Evolutionary conservation across 345 rosid genomes (phyloP), one percentile per base, ranked within the genome.

Genomic region (Pistacia integerrima): DNA sequence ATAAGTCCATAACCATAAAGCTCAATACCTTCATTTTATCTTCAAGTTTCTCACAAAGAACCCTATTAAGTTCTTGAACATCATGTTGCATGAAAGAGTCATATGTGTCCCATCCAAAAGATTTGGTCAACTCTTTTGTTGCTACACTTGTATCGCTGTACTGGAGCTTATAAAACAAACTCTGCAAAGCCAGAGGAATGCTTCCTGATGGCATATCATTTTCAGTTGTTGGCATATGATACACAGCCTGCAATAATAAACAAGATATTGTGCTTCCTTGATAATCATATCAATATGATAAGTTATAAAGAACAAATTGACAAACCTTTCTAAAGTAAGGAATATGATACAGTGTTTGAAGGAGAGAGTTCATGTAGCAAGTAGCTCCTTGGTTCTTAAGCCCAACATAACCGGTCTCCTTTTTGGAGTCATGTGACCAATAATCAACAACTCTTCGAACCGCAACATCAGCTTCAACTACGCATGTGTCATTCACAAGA

Each of bases 321-420:
- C 85, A 22, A 46, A 88, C 91, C 87, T 88, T 88, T 79, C 88
- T 81, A 80, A 88, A 86, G 86, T 86, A 86, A 22, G 91, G 89
- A 77, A 86, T 84, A 62, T 88, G 91, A 69, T 88, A 88, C 63
- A 86, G 76, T 18, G 88, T 84, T 74, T 88, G 91, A 51, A 88
- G 80, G 58, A 88, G 91, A 78, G 91, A 88, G 75, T 88, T 88
- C 89, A 88, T 88, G 83, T 88, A 88, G 73, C 89, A 88, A 33
- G 91, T 88, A n/a, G 91, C 91, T 74, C 91, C 91, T 80, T 88
- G 91, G 78, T 88, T 88, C 80, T 88, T 88, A 62, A 88, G 83
- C 17, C 91, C 91, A 54, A 88, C 91, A 81, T 68, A 88, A 46
- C 91, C 91, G 18, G 91, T 88, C 85, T 88, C 91, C 81, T 88